Percentiles rank a stretch among this genome's conserved stretches.
Evolutionary conservation across 2,329 filamentous ascomycete species (phyloP).

Genomic region (Fusarium secorum): DNA sequence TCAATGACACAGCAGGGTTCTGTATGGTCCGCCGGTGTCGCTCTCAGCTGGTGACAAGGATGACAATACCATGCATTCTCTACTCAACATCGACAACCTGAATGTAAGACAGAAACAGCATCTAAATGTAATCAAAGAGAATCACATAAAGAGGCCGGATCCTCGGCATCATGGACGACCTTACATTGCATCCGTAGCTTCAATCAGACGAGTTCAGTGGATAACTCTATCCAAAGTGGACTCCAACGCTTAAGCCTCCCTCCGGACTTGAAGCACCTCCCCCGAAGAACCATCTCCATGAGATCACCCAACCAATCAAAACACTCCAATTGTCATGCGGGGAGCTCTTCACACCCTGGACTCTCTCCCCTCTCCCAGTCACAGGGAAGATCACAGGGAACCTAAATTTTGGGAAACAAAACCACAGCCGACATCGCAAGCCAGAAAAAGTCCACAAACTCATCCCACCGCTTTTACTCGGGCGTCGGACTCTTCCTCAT

Average conservation of each 20-base stretch:
- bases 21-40: slow-evolving; percentile 3
- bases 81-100: accelerated
- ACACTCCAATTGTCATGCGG: slow-evolving; percentile 41
- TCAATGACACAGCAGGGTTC: neutral
- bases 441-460: slow-evolving; percentile 29
- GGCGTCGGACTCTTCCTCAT: slow-evolving; percentile 5
- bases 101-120: no score
- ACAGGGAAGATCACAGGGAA: slow-evolving; percentile 50
- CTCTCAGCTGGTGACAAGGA: neutral
- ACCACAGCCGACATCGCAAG: slow-evolving; percentile 44
- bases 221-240: slow-evolving; percentile 9
- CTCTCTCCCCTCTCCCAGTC: slow-evolving; percentile 27
- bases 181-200: neutral
- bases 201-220: slow-evolving; percentile 7
- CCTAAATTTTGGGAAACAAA: slow-evolving; percentile 30
- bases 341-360: slow-evolving; percentile 30
- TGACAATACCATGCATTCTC: neutral
- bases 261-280: slow-evolving; percentile 29
- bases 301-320: slow-evolving; percentile 31
- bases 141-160: neutral
- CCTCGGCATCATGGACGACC: neutral
- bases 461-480: slow-evolving; percentile 6
- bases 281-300: slow-evolving; percentile 18
- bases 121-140: neutral
- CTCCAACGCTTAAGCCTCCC: slow-evolving; percentile 1